phyloP scores from a whole-genome alignment of 2,329 filamentous ascomycete genomes.

The Pyrenochaeta sp. region DNA sequence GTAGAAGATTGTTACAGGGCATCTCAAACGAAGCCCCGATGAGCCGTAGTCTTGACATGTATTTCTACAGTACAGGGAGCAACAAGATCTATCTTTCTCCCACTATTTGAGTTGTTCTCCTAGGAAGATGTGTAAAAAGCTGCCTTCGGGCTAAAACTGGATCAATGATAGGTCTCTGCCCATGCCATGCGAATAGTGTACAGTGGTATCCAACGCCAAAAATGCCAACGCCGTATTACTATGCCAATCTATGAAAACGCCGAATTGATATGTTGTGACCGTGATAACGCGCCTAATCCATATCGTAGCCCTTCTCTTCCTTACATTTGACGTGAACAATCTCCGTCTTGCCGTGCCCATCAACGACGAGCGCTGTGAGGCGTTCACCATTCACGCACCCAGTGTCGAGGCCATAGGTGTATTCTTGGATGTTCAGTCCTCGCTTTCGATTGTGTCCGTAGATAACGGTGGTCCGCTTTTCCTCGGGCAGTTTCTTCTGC shows the following conservation, averaged over 20 bases:
- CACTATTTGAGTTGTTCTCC: no score
- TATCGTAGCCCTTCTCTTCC: conserved; percentile 25
- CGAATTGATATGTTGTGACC: conserved; percentile 4
- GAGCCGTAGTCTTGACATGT: no score
- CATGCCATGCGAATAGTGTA: no score
- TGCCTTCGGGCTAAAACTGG: no score
- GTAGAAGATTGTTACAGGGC: no score
- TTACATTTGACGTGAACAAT: conserved; percentile 53
- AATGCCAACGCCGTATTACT: not conserved
- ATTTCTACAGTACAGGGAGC: no score
- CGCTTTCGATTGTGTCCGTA: conserved; percentile 68
- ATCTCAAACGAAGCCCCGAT: no score
- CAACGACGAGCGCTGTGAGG: conserved; percentile 80
- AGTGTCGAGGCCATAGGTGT: conserved; percentile 86
- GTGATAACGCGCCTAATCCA: conserved; percentile 18
- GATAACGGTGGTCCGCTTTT: conserved; percentile 70
- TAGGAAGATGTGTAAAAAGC: no score
- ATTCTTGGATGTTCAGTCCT: conserved; percentile 72
- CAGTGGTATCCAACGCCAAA: not conserved
- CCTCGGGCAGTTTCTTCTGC: conserved; percentile 42
- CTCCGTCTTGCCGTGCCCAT: conserved; percentile 55
- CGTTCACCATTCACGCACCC: conserved; percentile 79
- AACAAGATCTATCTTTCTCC: no score
- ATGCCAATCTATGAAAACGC: conserved; percentile 8
- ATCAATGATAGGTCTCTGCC: no score